Conservation (phyloP, 306 rosid species). For the Ormosia semicastrata region DNA sequence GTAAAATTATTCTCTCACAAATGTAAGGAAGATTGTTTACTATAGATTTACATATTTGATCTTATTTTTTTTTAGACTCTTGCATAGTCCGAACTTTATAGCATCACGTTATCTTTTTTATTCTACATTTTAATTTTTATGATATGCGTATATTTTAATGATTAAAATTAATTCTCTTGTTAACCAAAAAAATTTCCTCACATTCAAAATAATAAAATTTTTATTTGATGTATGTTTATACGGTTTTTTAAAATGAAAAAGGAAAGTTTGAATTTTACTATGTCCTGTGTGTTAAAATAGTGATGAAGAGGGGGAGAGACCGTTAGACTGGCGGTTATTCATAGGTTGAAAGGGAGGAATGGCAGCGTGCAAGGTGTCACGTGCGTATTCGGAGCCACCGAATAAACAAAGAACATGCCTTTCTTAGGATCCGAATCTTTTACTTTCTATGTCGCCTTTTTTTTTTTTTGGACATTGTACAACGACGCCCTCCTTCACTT, state of each 20-base stretch:
- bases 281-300: background rate
- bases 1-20: too few species aligned
- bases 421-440: slow-evolving; percentile 26
- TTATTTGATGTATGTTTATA: background rate
- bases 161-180: background rate
- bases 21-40: too few species aligned
- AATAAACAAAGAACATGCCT: slow-evolving; percentile 15
- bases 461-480: background rate
- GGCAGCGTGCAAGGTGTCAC: slow-evolving; percentile 34
- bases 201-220: too few species aligned
- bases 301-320: slow-evolving; percentile 3
- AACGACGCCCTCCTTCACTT: background rate
- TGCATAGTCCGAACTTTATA: too few species aligned
- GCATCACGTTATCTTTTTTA: background rate
- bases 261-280: background rate
- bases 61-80: too few species aligned
- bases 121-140: background rate
- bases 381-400: background rate
- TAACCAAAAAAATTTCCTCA: too few species aligned
- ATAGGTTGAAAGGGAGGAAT: slow-evolving; percentile 8
- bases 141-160: background rate
- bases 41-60: too few species aligned
- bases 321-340: slow-evolving; percentile 42
- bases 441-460: background rate
- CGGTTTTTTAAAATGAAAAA: background rate